Conservation (phyloP, 2,329 filamentous ascomycete genomes). For the Herpotrichia juniperi region DNA sequence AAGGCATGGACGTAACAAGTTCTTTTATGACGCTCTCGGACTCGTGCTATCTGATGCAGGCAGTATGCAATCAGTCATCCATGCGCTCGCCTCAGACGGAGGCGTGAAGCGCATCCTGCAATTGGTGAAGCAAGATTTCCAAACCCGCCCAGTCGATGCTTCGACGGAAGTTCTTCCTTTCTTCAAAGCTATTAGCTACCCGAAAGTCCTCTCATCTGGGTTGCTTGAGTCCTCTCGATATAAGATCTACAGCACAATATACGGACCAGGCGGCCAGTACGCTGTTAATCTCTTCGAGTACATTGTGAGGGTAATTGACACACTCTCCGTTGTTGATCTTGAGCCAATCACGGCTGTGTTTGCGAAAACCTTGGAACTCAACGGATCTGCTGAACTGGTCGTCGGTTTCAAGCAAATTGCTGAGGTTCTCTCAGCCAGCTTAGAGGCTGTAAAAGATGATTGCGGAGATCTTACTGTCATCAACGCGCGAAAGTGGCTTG, state of each 20-base stretch:
- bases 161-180: slow-evolving; percentile 1
- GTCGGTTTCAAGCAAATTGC: slow-evolving; percentile 5
- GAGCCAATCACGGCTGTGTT: slow-evolving; percentile 3
- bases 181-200: slow-evolving; percentile 8
- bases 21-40: slow-evolving; percentile 11
- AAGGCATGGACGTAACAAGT: too few species aligned
- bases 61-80: slow-evolving; percentile 11
- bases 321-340: neutral
- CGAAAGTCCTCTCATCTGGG: slow-evolving; percentile 7
- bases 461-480: neutral
- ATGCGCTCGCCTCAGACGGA: slow-evolving; percentile 6
- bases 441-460: neutral
- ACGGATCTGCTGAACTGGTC: slow-evolving; percentile 3
- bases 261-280: slow-evolving; percentile 7
- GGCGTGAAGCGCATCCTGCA: slow-evolving; percentile 8
- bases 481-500: neutral
- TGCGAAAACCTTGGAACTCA: slow-evolving; percentile 7
- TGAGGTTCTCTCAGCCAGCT: neutral
- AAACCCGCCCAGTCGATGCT: neutral
- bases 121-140: slow-evolving; percentile 6
- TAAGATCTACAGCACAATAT: slow-evolving; percentile 14
- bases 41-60: slow-evolving; percentile 1
- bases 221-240: slow-evolving; percentile 7
- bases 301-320: neutral
- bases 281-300: slow-evolving; percentile 5